These are phyloP conservation scores for Fusarium cicatricum DNA, from an alignment of 2,329 filamentous ascomycete species.

Conservation along the genomic window DNA sequence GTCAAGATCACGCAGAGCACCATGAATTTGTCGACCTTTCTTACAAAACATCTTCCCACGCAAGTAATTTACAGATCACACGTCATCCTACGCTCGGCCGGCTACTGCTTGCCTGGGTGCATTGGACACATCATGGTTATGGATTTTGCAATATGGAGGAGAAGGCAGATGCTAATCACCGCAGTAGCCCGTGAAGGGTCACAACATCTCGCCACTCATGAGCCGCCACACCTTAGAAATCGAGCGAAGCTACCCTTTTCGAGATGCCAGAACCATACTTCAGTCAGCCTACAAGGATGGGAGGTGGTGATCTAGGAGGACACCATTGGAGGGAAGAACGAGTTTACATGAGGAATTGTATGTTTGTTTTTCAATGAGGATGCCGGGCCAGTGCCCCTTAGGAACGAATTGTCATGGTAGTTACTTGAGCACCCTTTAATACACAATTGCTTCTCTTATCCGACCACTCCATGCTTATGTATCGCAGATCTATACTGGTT, in stretches of 20 bases:
- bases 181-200: constrained; percentile 21
- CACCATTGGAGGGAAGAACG: constrained; percentile 18
- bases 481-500: not conserved
- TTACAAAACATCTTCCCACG: constrained; percentile 58
- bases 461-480: not conserved
- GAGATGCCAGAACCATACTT: constrained; percentile 28
- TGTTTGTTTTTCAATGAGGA: constrained; percentile 36
- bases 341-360: constrained; percentile 37
- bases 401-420: constrained; percentile 27
- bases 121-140: constrained; percentile 71
- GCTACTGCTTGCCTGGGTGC: constrained; percentile 59
- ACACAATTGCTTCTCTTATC: constrained; percentile 33
- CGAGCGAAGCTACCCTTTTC: constrained; percentile 15
- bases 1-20: constrained; percentile 48
- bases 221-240: constrained; percentile 22
- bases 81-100: constrained; percentile 64
- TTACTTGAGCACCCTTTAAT: constrained; percentile 35
- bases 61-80: constrained; percentile 63
- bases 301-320: constrained; percentile 30
- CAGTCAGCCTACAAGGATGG: constrained; percentile 34
- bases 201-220: constrained; percentile 37
- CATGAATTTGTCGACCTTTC: constrained; percentile 57
- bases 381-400: constrained; percentile 27
- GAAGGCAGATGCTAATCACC: constrained; percentile 44
- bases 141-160: constrained; percentile 63